Evolutionary conservation across 2,329 filamentous ascomycete species (phyloP).

Genomic region (Fusarium sp.): DNA sequence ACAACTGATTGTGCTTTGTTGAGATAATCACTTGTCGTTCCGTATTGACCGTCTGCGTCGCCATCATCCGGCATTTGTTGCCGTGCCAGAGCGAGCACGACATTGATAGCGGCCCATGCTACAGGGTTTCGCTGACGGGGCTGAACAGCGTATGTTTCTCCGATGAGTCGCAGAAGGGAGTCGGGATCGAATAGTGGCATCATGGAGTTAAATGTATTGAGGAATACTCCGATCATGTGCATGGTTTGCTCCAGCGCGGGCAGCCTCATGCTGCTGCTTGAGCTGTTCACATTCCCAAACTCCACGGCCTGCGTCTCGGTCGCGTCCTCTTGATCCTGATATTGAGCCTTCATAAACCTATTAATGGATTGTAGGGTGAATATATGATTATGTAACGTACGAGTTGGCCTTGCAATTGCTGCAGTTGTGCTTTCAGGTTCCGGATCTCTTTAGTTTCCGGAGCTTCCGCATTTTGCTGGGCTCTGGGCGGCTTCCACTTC

Average conservation of each 20-base stretch:
- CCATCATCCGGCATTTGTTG: slow-evolving; percentile 1
- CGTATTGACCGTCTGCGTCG: not conserved
- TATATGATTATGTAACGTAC: not conserved
- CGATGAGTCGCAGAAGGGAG: not conserved
- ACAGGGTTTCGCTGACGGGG: slow-evolving; percentile 2
- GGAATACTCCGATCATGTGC: slow-evolving; percentile 10
- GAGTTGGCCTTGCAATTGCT: not conserved
- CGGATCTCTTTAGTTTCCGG: not conserved
- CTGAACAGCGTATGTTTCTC: slow-evolving; percentile 1
- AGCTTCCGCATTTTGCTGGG: not conserved
- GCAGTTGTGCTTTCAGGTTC: not conserved
- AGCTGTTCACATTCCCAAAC: not conserved
- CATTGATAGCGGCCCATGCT: slow-evolving; percentile 10
- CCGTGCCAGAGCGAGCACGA: slow-evolving; percentile 6
- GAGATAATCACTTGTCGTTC: not conserved
- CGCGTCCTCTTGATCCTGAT: fast-evolving
- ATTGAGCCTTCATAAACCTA: not conserved
- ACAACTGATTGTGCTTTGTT: not conserved
- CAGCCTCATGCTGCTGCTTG: not conserved
- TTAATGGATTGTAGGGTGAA: not conserved
- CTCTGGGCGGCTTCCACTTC: slow-evolving; percentile 15
- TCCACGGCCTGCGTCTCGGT: fast-evolving
- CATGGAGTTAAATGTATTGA: slow-evolving; percentile 1
- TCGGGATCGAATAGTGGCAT: slow-evolving; percentile 9
- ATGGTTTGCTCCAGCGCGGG: not conserved